Base-by-base conservation (phyloP, 2,329 filamentous ascomycete species). In the Ramichloridium luteum region DNA sequence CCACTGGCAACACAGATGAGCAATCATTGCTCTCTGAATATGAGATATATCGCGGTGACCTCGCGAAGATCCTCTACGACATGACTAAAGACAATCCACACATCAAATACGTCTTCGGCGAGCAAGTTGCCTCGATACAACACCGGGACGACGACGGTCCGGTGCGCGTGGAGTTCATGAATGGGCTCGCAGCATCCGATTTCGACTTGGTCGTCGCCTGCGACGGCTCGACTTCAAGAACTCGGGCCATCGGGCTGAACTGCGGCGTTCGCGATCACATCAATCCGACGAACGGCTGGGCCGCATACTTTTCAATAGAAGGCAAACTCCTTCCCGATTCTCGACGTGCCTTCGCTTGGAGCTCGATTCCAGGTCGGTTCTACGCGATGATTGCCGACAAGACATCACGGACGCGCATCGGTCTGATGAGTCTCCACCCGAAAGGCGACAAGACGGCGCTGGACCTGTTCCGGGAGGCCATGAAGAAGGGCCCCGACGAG, bases 181-280 rank as follows among this genome's bases (percentile, higher is more conserved):
- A 60, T 25, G 51, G 56, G 15, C 39, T 45, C 3, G 52, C 53
- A 5, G 39, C 52, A 4, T 30, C 54, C 3, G 43, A 56, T n/a
- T 68, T 53, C 38, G 64, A 68, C 34, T 56, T 70, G 3, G 57
- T 70, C 11, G 59, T 69, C 9, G 64, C 60, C 13, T 61, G 58
- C 33, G 65, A 69, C 36, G 65, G 65, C 2, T 48, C 61, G 8
- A 61, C 55, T 2, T 69, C 65, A 3, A 50, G 57, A 25, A 68
- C 62, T 15, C 54, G 65, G 27, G 59, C 61, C 2, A 52, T 67
- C 6, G 61, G 57, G 10, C 47, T 67, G 6, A 52, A 47, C 6
- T 59, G 58, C 31, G 51, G 51, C 22, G 49, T 57, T 1, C 52
- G 56, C 28, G 56, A 63, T 30, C 43, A 64, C 35, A 48, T 65